These are phyloP conservation scores for Rosa multiflora DNA, from an alignment of 306 rosid genomes.

Conservation along the genomic window DNA sequence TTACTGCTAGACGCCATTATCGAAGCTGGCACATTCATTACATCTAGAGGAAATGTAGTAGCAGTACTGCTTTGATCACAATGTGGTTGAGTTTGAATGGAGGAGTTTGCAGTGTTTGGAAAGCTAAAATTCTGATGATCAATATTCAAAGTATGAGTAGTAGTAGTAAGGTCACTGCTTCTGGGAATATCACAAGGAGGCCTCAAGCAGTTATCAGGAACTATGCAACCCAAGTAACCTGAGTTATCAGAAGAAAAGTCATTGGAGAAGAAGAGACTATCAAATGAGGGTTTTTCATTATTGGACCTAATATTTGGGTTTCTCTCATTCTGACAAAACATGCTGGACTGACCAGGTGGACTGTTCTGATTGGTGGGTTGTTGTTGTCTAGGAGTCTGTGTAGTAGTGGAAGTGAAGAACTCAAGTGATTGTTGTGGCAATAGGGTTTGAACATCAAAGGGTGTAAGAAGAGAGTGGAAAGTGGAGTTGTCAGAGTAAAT, in stretches of 20 bases:
- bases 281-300: slow-evolving; percentile 23
- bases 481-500: slow-evolving; percentile 68
- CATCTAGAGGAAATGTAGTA: slow-evolving; percentile 31
- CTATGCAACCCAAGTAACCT: slow-evolving; percentile 92
- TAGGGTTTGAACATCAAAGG: slow-evolving; percentile 56
- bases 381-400: slow-evolving; percentile 8
- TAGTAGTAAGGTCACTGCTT: slow-evolving; percentile 30
- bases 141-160: slow-evolving; percentile 26
- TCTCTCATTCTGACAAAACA: slow-evolving; percentile 12
- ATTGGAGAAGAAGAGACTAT: slow-evolving; percentile 55
- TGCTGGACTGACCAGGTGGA: slow-evolving; percentile 27
- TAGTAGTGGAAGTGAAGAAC: slow-evolving; percentile 13
- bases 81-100: slow-evolving; percentile 31
- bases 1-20: slow-evolving; percentile 21
- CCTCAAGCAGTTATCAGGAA: slow-evolving; percentile 84
- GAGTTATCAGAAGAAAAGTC: slow-evolving; percentile 50
- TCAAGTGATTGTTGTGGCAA: slow-evolving; percentile 32
- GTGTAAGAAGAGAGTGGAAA: slow-evolving; percentile 63
- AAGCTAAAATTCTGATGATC: slow-evolving; percentile 34
- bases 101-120: slow-evolving; percentile 14
- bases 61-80: slow-evolving; percentile 22
- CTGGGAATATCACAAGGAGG: slow-evolving; percentile 46
- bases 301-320: slow-evolving; percentile 17
- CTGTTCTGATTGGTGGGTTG: slow-evolving; percentile 37
- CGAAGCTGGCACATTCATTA: slow-evolving; percentile 17